Evolutionary conservation across 306 rosid genomes (phyloP).

Genomic region (Hippophae gyantsensis): DNA sequence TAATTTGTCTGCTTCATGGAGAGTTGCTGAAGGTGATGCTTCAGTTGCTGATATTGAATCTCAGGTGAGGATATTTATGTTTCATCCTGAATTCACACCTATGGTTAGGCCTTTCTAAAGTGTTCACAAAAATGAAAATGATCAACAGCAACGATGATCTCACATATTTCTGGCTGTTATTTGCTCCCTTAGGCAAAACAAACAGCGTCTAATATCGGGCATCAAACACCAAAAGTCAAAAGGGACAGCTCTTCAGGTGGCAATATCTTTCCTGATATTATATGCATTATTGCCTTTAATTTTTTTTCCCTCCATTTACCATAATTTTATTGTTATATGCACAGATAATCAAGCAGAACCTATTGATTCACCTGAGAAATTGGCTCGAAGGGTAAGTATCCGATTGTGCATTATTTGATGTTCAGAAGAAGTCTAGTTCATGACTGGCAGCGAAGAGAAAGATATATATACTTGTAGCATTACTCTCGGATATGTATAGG

Average conservation of each 20-base stretch:
- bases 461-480: no score
- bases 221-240: conserved; percentile 32
- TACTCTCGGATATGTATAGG: neutral
- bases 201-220: conserved; percentile 29
- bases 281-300: neutral
- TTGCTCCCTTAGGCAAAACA: conserved; percentile 23
- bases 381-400: conserved; percentile 65
- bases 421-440: conserved; percentile 5
- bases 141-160: neutral
- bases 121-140: conserved; percentile 5
- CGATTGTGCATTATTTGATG: neutral
- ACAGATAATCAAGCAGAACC: conserved; percentile 36
- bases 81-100: conserved; percentile 16
- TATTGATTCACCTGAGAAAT: conserved; percentile 32
- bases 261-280: conserved; percentile 8
- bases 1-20: conserved; percentile 76
- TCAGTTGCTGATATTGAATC: conserved; percentile 41
- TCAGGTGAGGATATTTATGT: conserved; percentile 21
- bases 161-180: neutral
- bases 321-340: conserved; percentile 22
- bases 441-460: no score
- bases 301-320: neutral
- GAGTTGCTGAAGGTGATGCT: conserved; percentile 35
- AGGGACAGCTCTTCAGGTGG: conserved; percentile 42
- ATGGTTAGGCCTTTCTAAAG: neutral